Evolutionary conservation across 2,329 filamentous ascomycete species (phyloP), one percentile per base, ranked within the genome.

Genomic region (Emericellopsis atlantica): DNA sequence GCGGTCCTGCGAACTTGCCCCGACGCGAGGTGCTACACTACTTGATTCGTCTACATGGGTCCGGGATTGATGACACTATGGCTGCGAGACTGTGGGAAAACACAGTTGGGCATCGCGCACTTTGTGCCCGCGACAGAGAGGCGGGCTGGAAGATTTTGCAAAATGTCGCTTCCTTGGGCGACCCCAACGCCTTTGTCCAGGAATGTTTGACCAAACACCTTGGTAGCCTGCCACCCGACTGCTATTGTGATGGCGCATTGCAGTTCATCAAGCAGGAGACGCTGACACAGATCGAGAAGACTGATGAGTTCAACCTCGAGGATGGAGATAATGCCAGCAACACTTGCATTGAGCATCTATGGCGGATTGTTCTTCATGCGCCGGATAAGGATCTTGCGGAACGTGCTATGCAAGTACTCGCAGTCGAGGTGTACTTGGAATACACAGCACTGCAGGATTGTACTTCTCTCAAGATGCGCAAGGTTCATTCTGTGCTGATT

Each of bases 311-410:
- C 38, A 53, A 68, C 16, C 58, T 77, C 18, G 69, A 74, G 42
- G 70, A 74, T 36, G 63, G 69, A 7, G 61, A 67, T n/a, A 60
- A 67, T 10, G 54, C 75, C 23, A 64, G 71, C 48, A 71, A 66
- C 45, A 72, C 59, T 47, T 74, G 63, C 22, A 66, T 74, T 35
- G 83, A 92, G 49, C 73, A 88, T 43, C 65, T 95, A n/a, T 95
- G 89, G 89, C 76, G 78, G 21, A 76, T 95, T 50, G 77, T 90
- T 29, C 64, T 94, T 40, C 79, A 74, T 14, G 78, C 84, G 2
- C 76, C 78, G 5, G 66, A 74, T 32, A 65, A 72, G 32, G 73
- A 69, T 1, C 78, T 93, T 37, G 84, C 85, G 48, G 69, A 72
- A 16, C 62, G 69, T 40, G 82, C 85, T 1, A 87, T 83, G 24